These are phyloP conservation scores for Quercus engelmannii DNA, from an alignment of 306 rosid genomes.

Conservation along the genomic window DNA sequence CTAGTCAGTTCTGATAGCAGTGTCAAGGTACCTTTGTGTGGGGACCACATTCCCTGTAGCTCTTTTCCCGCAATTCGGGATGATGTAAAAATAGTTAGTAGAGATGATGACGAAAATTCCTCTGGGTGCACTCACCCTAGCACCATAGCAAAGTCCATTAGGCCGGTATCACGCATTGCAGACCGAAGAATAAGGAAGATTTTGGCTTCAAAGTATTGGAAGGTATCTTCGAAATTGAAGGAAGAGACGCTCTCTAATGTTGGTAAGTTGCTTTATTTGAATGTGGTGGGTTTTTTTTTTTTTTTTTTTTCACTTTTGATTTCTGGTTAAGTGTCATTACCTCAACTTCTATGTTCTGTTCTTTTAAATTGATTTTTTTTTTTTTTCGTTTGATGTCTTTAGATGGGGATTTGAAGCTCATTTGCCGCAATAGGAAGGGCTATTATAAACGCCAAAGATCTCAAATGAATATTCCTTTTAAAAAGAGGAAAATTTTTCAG, in stretches of 20 bases:
- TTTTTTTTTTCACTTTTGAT: neutral
- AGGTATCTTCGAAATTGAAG: constrained; percentile 47
- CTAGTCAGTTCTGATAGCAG: constrained; percentile 43
- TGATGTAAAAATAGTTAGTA: constrained; percentile 69
- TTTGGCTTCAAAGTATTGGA: constrained; percentile 74
- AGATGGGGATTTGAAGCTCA: constrained; percentile 56
- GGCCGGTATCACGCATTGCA: constrained; percentile 49
- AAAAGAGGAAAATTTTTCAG: constrained; percentile 72
- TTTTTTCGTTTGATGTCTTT: constrained; percentile 12
- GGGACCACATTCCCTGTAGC: constrained; percentile 37
- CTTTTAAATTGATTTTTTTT: constrained; percentile 21
- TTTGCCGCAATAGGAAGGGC: constrained; percentile 49
- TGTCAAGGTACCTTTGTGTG: constrained; percentile 44
- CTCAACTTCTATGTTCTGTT: constrained; percentile 10
- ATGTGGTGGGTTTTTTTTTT: neutral
- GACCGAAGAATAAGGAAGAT: constrained; percentile 63
- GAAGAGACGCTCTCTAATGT: constrained; percentile 36
- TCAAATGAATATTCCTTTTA: constrained; percentile 80
- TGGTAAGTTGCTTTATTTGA: constrained; percentile 41
- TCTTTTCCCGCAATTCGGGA: constrained; percentile 48
- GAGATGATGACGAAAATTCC: constrained; percentile 95
- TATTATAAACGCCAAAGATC: constrained; percentile 59
- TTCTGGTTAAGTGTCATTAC: constrained; percentile 3
- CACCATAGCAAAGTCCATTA: constrained; percentile 44
- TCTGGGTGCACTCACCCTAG: constrained; percentile 70